Percentiles rank a stretch among this genome's conserved stretches.
phyloP scores from a whole-genome alignment of 1,284 basidiomycete species.

The Ustilago crameri region DNA sequence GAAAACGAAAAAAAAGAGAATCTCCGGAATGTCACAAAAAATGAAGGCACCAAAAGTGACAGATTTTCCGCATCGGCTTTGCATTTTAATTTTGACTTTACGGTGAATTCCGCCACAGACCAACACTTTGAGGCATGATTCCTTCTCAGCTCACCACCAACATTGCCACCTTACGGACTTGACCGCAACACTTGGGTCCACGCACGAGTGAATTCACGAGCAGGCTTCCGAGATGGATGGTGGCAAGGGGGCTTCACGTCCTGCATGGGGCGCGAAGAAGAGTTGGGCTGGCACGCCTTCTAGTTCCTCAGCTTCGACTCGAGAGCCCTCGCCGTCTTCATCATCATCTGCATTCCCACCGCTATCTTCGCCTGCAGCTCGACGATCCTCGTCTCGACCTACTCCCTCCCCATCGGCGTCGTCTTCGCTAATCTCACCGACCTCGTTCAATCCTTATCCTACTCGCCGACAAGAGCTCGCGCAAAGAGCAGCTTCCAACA shows the following conservation, averaged over 20 bases:
- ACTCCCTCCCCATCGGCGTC: slow-evolving; percentile 1
- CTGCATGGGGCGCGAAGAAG: slow-evolving; percentile 23
- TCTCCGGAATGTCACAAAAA: not conserved
- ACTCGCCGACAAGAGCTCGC: slow-evolving; percentile 45
- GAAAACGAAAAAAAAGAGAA: too few relatives aligned
- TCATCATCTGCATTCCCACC: slow-evolving; percentile 31
- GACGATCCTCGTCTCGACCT: slow-evolving; percentile 14
- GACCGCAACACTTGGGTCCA: too few relatives aligned
- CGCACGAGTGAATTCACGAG: not conserved
- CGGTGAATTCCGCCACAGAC: slow-evolving; percentile 18
- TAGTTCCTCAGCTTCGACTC: slow-evolving; percentile 8
- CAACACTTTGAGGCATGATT: slow-evolving; percentile 5
- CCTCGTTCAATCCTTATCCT: slow-evolving; percentile 48
- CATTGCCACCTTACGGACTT: too few relatives aligned
- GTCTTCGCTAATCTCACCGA: slow-evolving; percentile 28
- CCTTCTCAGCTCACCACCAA: not conserved
- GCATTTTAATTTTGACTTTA: slow-evolving; percentile 24
- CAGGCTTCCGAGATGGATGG: slow-evolving; percentile 16
- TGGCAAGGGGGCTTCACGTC: slow-evolving; percentile 4
- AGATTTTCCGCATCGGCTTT: slow-evolving; percentile 18
- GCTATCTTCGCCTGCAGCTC: slow-evolving; percentile 23
- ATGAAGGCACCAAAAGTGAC: slow-evolving; percentile 6
- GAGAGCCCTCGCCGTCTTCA: slow-evolving; percentile 15
- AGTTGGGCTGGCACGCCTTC: slow-evolving; percentile 11
- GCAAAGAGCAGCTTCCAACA: slow-evolving; percentile 30